Evolutionary conservation across 2,329 filamentous ascomycete genomes (phyloP).

Genomic region (Blumeria graminis): DNA sequence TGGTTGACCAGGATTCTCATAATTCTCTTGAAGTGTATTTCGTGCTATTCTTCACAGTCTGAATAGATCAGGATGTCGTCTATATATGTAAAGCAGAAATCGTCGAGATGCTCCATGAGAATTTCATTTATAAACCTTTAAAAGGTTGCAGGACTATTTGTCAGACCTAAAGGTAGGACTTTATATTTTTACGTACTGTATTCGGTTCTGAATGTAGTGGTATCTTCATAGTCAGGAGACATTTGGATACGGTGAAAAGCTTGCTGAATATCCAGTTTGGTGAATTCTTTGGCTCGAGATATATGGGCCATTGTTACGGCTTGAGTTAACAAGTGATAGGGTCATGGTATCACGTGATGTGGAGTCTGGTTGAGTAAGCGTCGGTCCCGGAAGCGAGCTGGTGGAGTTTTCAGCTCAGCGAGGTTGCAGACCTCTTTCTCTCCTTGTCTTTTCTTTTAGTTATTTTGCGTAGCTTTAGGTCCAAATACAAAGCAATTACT

Average conservation of each 20-base stretch:
- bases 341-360: no score
- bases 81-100: background rate
- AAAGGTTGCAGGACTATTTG: constrained; percentile 2
- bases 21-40: background rate
- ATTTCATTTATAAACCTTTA: background rate
- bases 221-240: background rate
- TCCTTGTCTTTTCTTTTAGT: no score
- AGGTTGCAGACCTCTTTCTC: no score
- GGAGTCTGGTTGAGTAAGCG: no score
- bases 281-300: background rate
- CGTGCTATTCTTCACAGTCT: background rate
- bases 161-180: background rate
- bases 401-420: no score
- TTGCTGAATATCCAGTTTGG: background rate
- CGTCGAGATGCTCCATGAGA: background rate
- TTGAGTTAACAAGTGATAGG: no score
- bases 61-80: constrained; percentile 2
- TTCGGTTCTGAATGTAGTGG: background rate
- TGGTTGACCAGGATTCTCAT: background rate
- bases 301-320: no score
- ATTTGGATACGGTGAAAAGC: constrained; percentile 1
- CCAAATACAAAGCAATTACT: no score
- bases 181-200: background rate
- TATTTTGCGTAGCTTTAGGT: no score
- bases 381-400: no score